A percentile compares a stretch with the other conserved stretches of the same genome.
Evolutionary conservation across 2,329 filamentous ascomycete species (phyloP).

Genomic region (Pseudogymnoascus sp.): DNA sequence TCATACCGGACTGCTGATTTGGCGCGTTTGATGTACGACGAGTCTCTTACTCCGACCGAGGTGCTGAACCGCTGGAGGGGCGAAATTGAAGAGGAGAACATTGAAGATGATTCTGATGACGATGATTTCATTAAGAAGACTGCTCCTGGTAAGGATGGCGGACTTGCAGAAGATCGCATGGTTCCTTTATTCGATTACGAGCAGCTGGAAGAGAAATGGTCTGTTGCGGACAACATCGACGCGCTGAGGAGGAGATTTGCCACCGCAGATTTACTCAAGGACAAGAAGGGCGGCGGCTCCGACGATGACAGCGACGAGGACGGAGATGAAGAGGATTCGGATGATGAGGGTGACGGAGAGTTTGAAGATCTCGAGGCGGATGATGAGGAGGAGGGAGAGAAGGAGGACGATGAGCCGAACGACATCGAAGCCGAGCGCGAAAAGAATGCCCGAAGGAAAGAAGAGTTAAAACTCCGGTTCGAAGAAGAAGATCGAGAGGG

Average conservation of each 20-base stretch:
- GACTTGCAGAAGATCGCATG: conserved; percentile 65
- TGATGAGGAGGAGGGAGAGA: conserved; percentile 36
- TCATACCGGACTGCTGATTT: conserved; percentile 75
- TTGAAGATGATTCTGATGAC: conserved; percentile 46
- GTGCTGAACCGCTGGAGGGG: conserved; percentile 76
- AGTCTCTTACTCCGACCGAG: conserved; percentile 64
- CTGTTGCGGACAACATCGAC: conserved; percentile 68
- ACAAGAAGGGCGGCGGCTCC: conserved; percentile 42
- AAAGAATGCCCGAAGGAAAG: conserved; percentile 83
- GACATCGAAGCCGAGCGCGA: conserved; percentile 80
- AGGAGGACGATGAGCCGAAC: conserved; percentile 28
- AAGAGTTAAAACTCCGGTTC: conserved; percentile 88
- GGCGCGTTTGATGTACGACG: conserved; percentile 82
- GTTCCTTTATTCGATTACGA: conserved; percentile 76
- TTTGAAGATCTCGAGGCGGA: conserved; percentile 82
- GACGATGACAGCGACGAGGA: conserved; percentile 40
- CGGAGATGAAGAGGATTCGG: conserved; percentile 38
- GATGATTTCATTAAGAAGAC: conserved; percentile 60
- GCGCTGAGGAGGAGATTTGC: conserved; percentile 68
- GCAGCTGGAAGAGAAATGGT: conserved; percentile 78
- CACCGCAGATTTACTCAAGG: conserved; percentile 54
- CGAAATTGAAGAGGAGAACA: conserved; percentile 46
- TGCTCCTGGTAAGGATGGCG: conserved; percentile 57
- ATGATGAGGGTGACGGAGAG: conserved; percentile 63
- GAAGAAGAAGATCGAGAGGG: conserved; percentile 98